Conservation (phyloP, 257 asterid species). For the Fraxinus excelsior region DNA sequence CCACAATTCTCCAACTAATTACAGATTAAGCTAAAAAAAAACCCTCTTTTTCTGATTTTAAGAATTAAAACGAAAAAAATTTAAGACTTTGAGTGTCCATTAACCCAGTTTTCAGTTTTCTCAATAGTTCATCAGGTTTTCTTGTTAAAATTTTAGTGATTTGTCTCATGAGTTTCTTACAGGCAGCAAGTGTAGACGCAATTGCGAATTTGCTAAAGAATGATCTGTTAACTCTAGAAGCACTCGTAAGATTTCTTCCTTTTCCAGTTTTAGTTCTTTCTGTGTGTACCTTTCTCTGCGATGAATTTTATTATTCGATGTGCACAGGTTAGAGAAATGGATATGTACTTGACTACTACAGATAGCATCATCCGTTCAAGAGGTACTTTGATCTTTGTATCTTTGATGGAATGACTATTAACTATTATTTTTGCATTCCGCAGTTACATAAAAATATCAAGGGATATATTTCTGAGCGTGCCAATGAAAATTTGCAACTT, state of each 20-base stretch:
- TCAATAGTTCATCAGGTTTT: not conserved
- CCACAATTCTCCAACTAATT: conserved; percentile 8
- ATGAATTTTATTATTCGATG: not conserved
- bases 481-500: not conserved
- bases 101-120: not conserved
- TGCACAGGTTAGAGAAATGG: conserved; percentile 85
- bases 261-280: conserved; percentile 1
- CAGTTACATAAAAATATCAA: not conserved
- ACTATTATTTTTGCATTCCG: not conserved
- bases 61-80: not conserved
- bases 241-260: conserved; percentile 48
- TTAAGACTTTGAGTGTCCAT: not conserved
- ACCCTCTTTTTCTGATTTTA: conserved; percentile 4
- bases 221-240: conserved; percentile 60
- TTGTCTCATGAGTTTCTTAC: conserved; percentile 32
- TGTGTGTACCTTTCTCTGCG: not conserved
- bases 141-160: not conserved
- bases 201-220: conserved; percentile 60
- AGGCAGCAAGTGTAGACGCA: conserved; percentile 69
- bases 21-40: not conserved
- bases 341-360: conserved; percentile 86
- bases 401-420: not conserved
- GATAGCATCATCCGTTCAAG: conserved; percentile 72
- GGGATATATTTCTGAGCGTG: not conserved
- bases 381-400: conserved; percentile 47